Base-by-base conservation (phyloP, 2,329 filamentous ascomycete species). In the Trichoderma sp. region DNA sequence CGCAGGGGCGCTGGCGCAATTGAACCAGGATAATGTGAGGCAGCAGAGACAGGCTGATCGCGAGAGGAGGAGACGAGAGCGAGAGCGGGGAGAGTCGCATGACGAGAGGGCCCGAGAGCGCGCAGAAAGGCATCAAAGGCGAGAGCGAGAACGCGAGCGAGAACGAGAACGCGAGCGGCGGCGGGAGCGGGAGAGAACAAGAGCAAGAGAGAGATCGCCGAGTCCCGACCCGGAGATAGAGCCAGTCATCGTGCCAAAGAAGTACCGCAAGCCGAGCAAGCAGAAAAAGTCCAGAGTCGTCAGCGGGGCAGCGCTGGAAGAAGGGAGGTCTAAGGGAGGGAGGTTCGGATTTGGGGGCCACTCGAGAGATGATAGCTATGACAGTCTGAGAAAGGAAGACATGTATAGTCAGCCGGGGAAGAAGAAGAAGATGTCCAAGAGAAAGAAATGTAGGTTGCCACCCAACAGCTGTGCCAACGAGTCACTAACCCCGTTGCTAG, bases 251-350 rank as follows among this genome's bases (percentile, higher is more conserved):
- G 52, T 53, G n/a, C 61, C 61, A 10, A 65, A 76, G 78, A 48
- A 81, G 72, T 70, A 77, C 76, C 15, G 75, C 74, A 63, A 79
- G 79, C 59, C 77, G 77, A 45, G 52, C 48, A 53, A 53, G n/a
- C 61, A 65, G 50, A 84, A 83, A 71, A 87, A 87, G 74, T 84
- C 83, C 67, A 81, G 90, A 69, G 82, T 91, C n/a, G 89, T 90
- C 22, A 92, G 90, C 70, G 90, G 90, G 22, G 88, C 89, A 0
- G 79, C 90, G 19, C 80, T 91, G 72, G 90, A 92, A 74, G 90
- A 92, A 76, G 90, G 90, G 0, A 78, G 81, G n/a, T 78, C 78
- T 7, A 75, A 71, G 22, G 57, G 61, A 12, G 77, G 39, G 64
- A 35, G 56, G 25, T 60, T 67, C 15, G 27, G 54, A 17, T 12